These are phyloP conservation scores for Hypoxylon sp. DNA, from an alignment of 2,329 filamentous ascomycete genomes.

Conservation along the genomic window DNA sequence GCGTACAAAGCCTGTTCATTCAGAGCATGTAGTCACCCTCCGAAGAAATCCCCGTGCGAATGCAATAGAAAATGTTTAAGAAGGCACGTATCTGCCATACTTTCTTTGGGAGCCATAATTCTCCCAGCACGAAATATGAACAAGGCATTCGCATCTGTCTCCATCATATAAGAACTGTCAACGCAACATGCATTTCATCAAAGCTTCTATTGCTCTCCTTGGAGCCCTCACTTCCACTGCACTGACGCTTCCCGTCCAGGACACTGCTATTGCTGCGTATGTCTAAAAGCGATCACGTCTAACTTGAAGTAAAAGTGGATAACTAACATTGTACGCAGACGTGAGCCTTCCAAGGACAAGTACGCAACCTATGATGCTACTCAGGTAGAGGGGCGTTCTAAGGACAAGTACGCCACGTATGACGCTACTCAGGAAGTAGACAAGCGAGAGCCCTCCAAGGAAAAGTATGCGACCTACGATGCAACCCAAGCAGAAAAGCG, in stretches of 20 bases:
- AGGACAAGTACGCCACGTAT: constrained; percentile 6
- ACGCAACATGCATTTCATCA: constrained; percentile 22
- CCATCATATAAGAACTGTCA: not conserved
- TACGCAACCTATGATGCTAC: constrained; percentile 5
- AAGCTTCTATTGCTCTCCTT: constrained; percentile 18
- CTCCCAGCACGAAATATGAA: not conserved
- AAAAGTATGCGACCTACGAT: constrained; percentile 6
- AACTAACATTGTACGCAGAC: not conserved
- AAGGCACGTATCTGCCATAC: not conserved
- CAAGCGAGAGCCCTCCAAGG: constrained; percentile 8
- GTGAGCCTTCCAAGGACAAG: constrained; percentile 13
- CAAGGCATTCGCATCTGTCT: not conserved
- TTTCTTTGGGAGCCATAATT: not conserved
- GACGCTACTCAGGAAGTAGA: constrained; percentile 1
- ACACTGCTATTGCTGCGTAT: constrained; percentile 4
- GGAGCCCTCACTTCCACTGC: constrained; percentile 18
- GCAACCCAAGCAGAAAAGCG: not conserved
- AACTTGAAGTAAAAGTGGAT: not conserved
- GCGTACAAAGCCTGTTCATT: not conserved
- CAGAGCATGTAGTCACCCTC: not conserved
- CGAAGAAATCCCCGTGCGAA: not conserved
- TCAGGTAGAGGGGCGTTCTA: not conserved
- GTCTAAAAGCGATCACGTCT: not conserved
- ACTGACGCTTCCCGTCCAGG: constrained; percentile 10
- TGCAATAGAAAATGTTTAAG: constrained; percentile 7